These are phyloP conservation scores for Parafenestella ontariensis DNA, from an alignment of 2,329 filamentous ascomycete genomes.

Conservation along the genomic window DNA sequence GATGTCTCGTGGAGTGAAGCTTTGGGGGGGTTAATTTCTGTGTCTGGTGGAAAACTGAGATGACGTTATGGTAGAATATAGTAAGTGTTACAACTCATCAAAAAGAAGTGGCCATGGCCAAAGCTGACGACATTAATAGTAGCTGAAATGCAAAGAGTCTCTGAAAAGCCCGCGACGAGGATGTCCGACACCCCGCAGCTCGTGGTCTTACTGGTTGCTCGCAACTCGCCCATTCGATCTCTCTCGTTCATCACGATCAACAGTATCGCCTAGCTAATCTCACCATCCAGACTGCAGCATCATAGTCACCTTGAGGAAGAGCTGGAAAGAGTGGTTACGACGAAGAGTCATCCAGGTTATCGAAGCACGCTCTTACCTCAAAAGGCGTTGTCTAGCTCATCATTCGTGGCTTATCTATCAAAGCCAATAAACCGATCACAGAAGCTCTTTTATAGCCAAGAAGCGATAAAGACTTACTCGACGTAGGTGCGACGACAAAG, in stretches of 20 bases:
- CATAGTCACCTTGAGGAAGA: constrained; percentile 5
- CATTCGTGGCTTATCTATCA: constrained; percentile 17
- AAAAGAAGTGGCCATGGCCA: constrained; percentile 1
- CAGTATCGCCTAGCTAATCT: constrained; percentile 7
- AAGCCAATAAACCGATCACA: constrained; percentile 17
- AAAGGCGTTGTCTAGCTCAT: constrained; percentile 15
- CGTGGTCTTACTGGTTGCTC: constrained; percentile 18
- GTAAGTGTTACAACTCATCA: constrained; percentile 14
- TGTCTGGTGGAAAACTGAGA: neutral
- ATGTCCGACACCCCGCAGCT: constrained; percentile 15
- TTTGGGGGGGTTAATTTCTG: neutral
- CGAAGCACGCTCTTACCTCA: constrained; percentile 15
- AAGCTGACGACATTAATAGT: constrained; percentile 25
- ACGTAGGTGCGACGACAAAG: constrained; percentile 7
- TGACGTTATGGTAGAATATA: constrained; percentile 13
- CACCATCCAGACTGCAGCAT: constrained; percentile 1
- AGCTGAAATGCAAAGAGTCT: constrained; percentile 22
- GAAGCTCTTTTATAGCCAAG: constrained; percentile 3
- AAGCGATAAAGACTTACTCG: constrained; percentile 9
- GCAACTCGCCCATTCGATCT: constrained; percentile 6
- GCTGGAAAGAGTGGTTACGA: constrained; percentile 3
- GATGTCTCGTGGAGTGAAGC: neutral
- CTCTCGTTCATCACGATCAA: constrained; percentile 6
- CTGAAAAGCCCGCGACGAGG: constrained; percentile 8
- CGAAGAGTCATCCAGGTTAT: neutral